Evolutionary conservation across 345 rosid genomes (phyloP).

Genomic region (Pistacia integerrima): DNA sequence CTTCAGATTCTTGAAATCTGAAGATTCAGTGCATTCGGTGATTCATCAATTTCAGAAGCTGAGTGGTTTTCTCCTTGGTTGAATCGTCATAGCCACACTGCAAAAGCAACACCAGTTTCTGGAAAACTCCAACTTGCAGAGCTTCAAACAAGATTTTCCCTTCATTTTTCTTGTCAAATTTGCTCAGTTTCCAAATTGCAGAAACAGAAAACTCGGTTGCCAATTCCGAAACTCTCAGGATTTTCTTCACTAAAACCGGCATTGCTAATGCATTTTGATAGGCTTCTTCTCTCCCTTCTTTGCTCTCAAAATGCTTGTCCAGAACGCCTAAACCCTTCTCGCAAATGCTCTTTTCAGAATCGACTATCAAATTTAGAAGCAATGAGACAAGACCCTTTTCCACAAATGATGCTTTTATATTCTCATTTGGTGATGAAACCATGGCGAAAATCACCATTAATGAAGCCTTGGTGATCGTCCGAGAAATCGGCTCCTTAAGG

Average conservation of each 20-base stretch:
- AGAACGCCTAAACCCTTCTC: conserved; percentile 44
- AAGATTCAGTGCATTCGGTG: conserved; percentile 61
- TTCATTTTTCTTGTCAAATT: conserved; percentile 25
- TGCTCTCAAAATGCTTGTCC: conserved; percentile 33
- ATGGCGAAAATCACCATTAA: conserved; percentile 39
- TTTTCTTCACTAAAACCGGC: conserved; percentile 54
- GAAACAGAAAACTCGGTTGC: conserved; percentile 49
- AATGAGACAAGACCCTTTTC: conserved; percentile 36
- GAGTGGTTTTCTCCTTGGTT: conserved; percentile 61
- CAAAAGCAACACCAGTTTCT: conserved; percentile 56
- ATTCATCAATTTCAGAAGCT: conserved; percentile 58
- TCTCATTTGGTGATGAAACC: conserved; percentile 22
- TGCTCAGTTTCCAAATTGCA: conserved; percentile 46
- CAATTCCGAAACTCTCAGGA: conserved; percentile 37
- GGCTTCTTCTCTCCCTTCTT: conserved; percentile 41
- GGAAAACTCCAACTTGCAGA: conserved; percentile 60
- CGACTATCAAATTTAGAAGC: conserved; percentile 31
- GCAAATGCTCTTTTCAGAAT: conserved; percentile 32
- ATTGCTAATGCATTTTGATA: conserved; percentile 36
- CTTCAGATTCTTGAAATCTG: conserved; percentile 60
- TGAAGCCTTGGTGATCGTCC: conserved; percentile 38
- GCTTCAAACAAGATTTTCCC: conserved; percentile 36
- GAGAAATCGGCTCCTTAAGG: conserved; percentile 34
- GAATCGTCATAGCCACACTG: conserved; percentile 49
- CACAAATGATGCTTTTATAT: conserved; percentile 22